phyloP scores from a whole-genome alignment of 2,329 filamentous ascomycete species.

The Verticillium albo-atrum region DNA sequence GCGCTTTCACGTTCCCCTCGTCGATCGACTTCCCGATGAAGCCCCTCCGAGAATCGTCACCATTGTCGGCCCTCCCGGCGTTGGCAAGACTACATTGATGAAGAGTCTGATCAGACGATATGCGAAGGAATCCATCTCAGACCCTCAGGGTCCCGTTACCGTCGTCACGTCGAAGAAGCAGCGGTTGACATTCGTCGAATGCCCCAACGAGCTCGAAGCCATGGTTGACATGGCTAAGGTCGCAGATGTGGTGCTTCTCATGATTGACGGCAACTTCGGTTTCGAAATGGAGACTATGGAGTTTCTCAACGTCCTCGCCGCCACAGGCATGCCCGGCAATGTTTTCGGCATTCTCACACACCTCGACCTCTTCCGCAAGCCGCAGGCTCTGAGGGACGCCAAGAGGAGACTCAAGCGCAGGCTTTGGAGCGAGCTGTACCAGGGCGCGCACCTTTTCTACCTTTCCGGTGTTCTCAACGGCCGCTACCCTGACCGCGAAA shows the following conservation, averaged over 20 bases:
- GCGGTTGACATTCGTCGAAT: slow-evolving; percentile 92
- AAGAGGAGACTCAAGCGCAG: slow-evolving; percentile 96
- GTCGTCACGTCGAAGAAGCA: slow-evolving; percentile 96
- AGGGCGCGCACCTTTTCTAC: slow-evolving; percentile 95
- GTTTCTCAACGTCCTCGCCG: slow-evolving; percentile 89
- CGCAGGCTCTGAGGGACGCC: slow-evolving; percentile 83
- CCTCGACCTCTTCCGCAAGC: slow-evolving; percentile 91
- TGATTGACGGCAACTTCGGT: slow-evolving; percentile 98
- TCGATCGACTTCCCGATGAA: slow-evolving; percentile 94
- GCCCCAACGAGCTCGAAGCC: slow-evolving; percentile 89
- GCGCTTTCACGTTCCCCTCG: slow-evolving; percentile 89
- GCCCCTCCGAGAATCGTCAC: slow-evolving; percentile 88
- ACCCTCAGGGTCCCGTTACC: slow-evolving; percentile 88
- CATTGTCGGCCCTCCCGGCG: slow-evolving; percentile 91
- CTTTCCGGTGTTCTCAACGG: slow-evolving; percentile 95
- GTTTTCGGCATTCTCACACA: slow-evolving; percentile 97
- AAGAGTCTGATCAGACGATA: slow-evolving; percentile 93
- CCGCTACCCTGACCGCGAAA: slow-evolving; percentile 90
- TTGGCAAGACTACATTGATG: slow-evolving; percentile 91
- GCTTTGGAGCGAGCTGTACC: slow-evolving; percentile 95
- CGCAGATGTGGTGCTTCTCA: slow-evolving; percentile 91
- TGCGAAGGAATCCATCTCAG: slow-evolving; percentile 88
- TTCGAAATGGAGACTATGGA: slow-evolving; percentile 99
- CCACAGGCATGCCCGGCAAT: slow-evolving; percentile 96
- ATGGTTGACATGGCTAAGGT: slow-evolving; percentile 98